These are phyloP conservation scores for Pythium volutum DNA, from an alignment of 352 stramenopile species.

Conservation along the genomic window DNA sequence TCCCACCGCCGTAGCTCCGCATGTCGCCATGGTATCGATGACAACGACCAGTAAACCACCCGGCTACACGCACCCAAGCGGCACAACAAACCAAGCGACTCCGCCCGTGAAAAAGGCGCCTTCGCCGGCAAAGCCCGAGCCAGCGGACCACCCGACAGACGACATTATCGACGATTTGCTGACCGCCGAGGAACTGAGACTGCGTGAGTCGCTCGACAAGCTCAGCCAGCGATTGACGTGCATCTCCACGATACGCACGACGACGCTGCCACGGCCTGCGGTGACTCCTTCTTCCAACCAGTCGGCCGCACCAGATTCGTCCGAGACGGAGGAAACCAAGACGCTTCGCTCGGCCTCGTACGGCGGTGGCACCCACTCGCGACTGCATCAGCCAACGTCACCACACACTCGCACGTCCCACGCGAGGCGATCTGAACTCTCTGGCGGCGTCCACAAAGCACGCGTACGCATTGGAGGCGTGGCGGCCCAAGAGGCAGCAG, in stretches of 20 bases:
- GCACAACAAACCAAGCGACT: constrained; percentile 4
- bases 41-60: background rate
- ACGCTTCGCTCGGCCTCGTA: constrained; percentile 34
- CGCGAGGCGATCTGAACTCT: constrained; percentile 45
- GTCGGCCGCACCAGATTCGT: background rate
- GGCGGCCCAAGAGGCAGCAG: constrained; percentile 24
- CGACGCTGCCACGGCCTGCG: background rate
- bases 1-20: background rate
- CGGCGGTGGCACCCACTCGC: constrained; percentile 40
- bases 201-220: constrained; percentile 59
- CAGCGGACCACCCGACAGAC: constrained; percentile 15
- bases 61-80: constrained; percentile 7
- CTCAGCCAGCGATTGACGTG: constrained; percentile 39
- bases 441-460: constrained; percentile 48
- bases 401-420: constrained; percentile 34
- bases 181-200: constrained; percentile 35
- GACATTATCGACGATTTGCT: constrained; percentile 34
- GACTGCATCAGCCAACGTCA: constrained; percentile 33
- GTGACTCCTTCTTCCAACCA: background rate
- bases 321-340: constrained; percentile 9
- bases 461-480: constrained; percentile 43
- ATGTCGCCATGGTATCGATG: background rate
- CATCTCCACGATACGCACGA: constrained; percentile 5
- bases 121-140: constrained; percentile 10
- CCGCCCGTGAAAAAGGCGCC: background rate